Evolutionary conservation across 495 filamentous ascomycete species (phyloP), one percentile per base, ranked within the genome.

Genomic region (Cercophora samala): DNA sequence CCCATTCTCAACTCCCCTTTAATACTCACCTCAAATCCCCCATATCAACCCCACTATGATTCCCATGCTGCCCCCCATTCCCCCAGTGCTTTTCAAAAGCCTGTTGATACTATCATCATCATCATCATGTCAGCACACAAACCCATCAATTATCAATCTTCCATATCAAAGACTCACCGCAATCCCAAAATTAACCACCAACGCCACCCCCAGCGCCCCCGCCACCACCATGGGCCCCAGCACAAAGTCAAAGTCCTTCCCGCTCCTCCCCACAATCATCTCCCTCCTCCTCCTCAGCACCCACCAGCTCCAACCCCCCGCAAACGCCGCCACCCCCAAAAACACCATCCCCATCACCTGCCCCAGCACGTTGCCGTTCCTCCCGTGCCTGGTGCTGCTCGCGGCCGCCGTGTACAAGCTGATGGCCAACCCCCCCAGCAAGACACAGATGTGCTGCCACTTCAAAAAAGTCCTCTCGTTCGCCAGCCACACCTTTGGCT

Each of bases 391-490:
- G 29, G 4, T 32, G 29, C 29, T 32, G 37, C 37, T 46, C 2
- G 37, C 37, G 18, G 64, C 65, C 0, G 95, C 92, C 72, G 93
- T 95, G 78, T 93, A 97, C 32, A 99, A 79, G 53, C 88, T 91
- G 24, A 99, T 80, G 3, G 91, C 91, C 29, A 99, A 77, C 24
- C 86, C 87, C 11, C 92, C 93, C 8, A 98, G 86, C 26, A 98
- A 82, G 24, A 99, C 84, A 63, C 87, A 89, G 69, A 98, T 90
- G 74, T 98, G 93, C 77, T 97, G 90, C 95, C 95, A 99, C 75
- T 97, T 97, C 76, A 99, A 87, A 72, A 97, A 99, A 0, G 95
- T 99, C 58, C 95, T 87, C 79, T 99, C 92, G 75, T 99, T 99
- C 60, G 95, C 95, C 42, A 99, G 90, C 93, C 95, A 99, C 5